Evolutionary conservation across 768 basidiomycete genomes (phyloP).

Genomic region (Pleurotus eryngii): DNA sequence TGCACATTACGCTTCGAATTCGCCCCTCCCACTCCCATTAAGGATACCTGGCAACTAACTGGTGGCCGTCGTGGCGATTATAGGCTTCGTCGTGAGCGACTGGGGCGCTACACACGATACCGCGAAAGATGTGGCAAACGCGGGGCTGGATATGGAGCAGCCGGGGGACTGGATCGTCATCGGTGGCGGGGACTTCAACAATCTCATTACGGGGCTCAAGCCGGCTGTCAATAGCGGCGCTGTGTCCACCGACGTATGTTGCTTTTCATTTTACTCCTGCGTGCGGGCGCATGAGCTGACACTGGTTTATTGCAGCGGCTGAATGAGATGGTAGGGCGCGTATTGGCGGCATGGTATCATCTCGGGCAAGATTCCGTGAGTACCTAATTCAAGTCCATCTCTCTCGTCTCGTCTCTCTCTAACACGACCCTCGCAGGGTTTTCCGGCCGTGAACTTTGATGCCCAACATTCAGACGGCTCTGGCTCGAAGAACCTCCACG

Average conservation of each 20-base stretch:
- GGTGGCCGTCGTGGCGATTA: not conserved
- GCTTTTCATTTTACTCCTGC: not conserved
- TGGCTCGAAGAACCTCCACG: constrained; percentile 38
- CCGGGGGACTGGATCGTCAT: constrained; percentile 47
- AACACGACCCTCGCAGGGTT: constrained; percentile 30
- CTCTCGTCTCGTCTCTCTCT: not conserved
- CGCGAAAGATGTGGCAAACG: constrained; percentile 42
- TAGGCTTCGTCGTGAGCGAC: constrained; percentile 48
- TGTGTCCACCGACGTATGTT: constrained; percentile 29
- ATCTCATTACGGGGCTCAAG: constrained; percentile 22
- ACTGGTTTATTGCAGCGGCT: constrained; percentile 24
- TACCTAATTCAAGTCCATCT: not conserved
- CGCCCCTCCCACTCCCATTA: not conserved
- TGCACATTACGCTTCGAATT: constrained; percentile 9
- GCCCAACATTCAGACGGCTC: constrained; percentile 43
- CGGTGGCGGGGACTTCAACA: constrained; percentile 34
- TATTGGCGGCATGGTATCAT: constrained; percentile 43
- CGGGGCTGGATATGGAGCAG: constrained; percentile 50
- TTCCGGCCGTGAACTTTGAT: constrained; percentile 44
- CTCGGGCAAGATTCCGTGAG: constrained; percentile 46
- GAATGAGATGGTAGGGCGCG: constrained; percentile 43
- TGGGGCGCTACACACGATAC: constrained; percentile 52
- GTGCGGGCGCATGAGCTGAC: not conserved
- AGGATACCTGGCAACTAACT: too few relatives aligned
- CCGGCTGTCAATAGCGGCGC: constrained; percentile 30